A percentile compares a stretch with the other conserved stretches of the same genome.
These are phyloP conservation scores for Fusarium sambucinum DNA, from an alignment of 2,329 filamentous ascomycete genomes.

Conservation along the genomic window DNA sequence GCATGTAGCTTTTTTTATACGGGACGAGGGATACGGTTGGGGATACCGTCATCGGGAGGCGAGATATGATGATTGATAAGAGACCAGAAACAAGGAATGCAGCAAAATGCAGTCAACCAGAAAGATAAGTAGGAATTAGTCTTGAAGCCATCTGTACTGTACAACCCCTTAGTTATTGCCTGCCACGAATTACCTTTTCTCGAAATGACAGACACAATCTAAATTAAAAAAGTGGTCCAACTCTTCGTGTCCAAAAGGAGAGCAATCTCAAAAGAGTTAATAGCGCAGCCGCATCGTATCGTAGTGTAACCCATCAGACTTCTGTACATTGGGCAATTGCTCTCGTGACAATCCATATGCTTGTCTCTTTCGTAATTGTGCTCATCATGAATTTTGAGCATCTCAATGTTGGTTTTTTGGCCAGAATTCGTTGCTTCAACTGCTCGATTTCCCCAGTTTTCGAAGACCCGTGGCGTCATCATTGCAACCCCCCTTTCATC, in stretches of 20 bases:
- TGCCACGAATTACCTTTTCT: slow-evolving; percentile 4
- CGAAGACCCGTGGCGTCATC: slow-evolving; percentile 33
- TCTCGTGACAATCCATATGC: slow-evolving; percentile 31
- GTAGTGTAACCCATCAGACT: slow-evolving; percentile 3
- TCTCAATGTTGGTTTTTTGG: slow-evolving; percentile 14
- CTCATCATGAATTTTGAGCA: slow-evolving; percentile 14
- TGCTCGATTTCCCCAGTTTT: slow-evolving; percentile 4
- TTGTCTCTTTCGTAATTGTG: slow-evolving; percentile 20
- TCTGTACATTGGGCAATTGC: slow-evolving; percentile 29
- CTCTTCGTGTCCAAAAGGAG: slow-evolving; percentile 38
- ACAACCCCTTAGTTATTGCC: not conserved
- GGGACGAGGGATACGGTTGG: not conserved
- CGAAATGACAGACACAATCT: slow-evolving; percentile 30
- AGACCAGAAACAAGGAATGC: slow-evolving; percentile 26
- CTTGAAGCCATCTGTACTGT: not conserved
- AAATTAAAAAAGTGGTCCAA: slow-evolving; percentile 43
- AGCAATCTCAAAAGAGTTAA: slow-evolving; percentile 30
- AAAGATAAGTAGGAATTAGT: not conserved
- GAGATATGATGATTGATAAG: slow-evolving; percentile 34
- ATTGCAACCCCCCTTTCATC: slow-evolving; percentile 17
- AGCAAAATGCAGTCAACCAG: not conserved
- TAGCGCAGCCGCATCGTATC: slow-evolving; percentile 19
- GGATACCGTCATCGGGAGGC: slow-evolving; percentile 33
- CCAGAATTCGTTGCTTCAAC: slow-evolving; percentile 1
- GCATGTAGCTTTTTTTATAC: slow-evolving; percentile 9